Base-by-base conservation (phyloP, 2,329 filamentous ascomycete species). In the Fusarium incarnatum region DNA sequence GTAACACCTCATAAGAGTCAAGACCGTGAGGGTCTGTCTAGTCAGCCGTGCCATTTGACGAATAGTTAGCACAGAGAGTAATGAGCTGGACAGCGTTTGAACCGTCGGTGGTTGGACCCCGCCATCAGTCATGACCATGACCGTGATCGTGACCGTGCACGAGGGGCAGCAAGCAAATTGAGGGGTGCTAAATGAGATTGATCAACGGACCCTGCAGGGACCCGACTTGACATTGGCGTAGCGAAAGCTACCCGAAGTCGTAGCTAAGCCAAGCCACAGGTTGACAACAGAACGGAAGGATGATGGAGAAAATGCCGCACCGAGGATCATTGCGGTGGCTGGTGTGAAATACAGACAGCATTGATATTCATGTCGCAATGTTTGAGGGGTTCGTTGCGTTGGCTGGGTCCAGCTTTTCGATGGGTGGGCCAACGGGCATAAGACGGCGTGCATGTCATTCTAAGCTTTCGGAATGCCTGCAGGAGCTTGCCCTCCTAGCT, bases 121-220 rank as follows among this genome's bases (percentile, higher is more conserved):
- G 47, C 68, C 57, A 63, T 70, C 50, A 54, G 40, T 27, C 42
- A 57, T 30, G 48, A 56, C 32, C 37, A 47, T 42, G 34, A 20
- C 32, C 13, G n/a, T 53, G 50, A 54, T 42, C 23, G 25, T 54
- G 47, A 55, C 68, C 68, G 68, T 72, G 64, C 64, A 69, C 56
- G 52, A 71, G 68, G 67, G 53, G 54, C 46, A 67, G 55, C 18
- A 52, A 42, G 49, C 49, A 52, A 52, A 64, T 41, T 63, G 67
- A 70, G 67, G 68, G 68, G 64, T 53, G 64, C 56, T 64, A 54
- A 66, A 66, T 55, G 54, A 71, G 68, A 65, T 58, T 70, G 68
- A 71, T 71, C 68, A 71, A 72, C 56, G 64, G 68, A 72, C 68
- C 68, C 68, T 71, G 68, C 68, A 71, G 64, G 49, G 56, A 63